Conservation (phyloP, 116 monocot species). For the Phalaenopsis hybrid region DNA sequence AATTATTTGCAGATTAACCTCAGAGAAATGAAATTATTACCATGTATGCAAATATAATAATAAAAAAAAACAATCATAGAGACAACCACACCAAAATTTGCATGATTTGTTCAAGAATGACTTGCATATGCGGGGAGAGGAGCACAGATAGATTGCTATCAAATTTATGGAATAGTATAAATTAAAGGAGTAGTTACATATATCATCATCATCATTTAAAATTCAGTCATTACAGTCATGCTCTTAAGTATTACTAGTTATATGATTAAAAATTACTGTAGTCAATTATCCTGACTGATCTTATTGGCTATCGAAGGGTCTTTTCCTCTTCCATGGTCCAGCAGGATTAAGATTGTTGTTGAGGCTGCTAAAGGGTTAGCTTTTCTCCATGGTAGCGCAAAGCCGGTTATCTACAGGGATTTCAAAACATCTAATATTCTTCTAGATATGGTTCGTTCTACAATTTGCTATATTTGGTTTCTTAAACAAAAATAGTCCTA, state of each 20-base stretch:
- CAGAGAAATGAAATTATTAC: too few species aligned
- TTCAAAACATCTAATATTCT: constrained; percentile 82
- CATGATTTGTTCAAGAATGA: too few species aligned
- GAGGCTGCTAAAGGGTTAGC: constrained; percentile 73
- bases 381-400: constrained; percentile 56
- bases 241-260: neutral
- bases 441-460: constrained; percentile 36
- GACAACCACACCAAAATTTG: too few species aligned
- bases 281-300: constrained; percentile 12
- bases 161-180: too few species aligned
- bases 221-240: too few species aligned
- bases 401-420: constrained; percentile 68
- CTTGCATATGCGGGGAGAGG: too few species aligned
- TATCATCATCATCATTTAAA: too few species aligned
- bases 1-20: too few species aligned
- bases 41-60: too few species aligned
- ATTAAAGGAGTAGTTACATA: too few species aligned
- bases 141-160: too few species aligned
- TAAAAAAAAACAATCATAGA: too few species aligned
- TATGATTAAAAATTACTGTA: neutral
- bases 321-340: constrained; percentile 71
- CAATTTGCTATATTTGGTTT: neutral
- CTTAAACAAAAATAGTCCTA: neutral
- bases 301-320: constrained; percentile 27
- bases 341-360: constrained; percentile 63